Conservation (phyloP, 2,329 filamentous ascomycete species). For the Emericellopsis cladophorae region DNA sequence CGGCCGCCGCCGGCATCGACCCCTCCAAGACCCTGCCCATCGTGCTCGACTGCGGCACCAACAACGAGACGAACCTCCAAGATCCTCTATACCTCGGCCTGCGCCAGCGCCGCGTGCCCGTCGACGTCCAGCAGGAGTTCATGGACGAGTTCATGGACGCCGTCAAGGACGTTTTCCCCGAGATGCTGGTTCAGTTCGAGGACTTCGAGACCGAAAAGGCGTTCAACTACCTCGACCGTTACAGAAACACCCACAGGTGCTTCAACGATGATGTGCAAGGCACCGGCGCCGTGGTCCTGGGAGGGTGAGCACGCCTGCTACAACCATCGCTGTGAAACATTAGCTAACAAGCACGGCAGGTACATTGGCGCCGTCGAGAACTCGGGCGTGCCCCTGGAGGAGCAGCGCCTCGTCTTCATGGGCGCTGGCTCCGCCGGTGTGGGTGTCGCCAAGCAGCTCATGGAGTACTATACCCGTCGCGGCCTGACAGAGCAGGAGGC, state of each 20-base stretch:
- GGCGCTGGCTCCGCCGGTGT: constrained; percentile 92
- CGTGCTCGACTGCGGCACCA: constrained; percentile 53
- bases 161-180: constrained; percentile 57
- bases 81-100: constrained; percentile 82
- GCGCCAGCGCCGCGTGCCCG: constrained; percentile 65
- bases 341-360: constrained; percentile 45
- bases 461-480: constrained; percentile 90
- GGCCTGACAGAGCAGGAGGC: constrained; percentile 82
- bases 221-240: constrained; percentile 84
- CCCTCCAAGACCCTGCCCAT: constrained; percentile 71
- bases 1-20: constrained; percentile 86
- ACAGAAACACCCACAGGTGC: constrained; percentile 79
- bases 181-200: constrained; percentile 80
- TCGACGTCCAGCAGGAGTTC: constrained; percentile 75
- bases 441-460: constrained; percentile 94
- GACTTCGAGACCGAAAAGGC: constrained; percentile 91
- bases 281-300: constrained; percentile 88
- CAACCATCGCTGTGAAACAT: neutral
- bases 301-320: constrained; percentile 40
- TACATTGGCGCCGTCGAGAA: constrained; percentile 67
- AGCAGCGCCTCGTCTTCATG: constrained; percentile 92
- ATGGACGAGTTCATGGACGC: constrained; percentile 97
- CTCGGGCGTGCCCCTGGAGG: constrained; percentile 71
- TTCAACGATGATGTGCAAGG: constrained; percentile 99
- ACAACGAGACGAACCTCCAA: constrained; percentile 52